Evolutionary conservation across 495 filamentous ascomycete species (phyloP), one percentile per base, ranked within the genome.

Genomic region (Xanthoparmelia taractica): DNA sequence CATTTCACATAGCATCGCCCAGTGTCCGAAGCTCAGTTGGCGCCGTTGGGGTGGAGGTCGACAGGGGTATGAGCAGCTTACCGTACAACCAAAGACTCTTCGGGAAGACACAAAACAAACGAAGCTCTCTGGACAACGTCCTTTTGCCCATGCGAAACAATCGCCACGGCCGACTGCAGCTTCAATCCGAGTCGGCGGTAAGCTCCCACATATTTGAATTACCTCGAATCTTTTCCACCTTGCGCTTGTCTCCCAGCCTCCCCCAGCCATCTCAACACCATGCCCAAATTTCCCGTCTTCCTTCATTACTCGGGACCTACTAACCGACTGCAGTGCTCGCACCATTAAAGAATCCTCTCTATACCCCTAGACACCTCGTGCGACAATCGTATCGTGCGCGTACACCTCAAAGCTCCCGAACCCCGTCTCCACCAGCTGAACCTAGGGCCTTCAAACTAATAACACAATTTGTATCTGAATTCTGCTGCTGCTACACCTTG

Each of bases 251-350:
- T 36, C 34, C 40, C 40, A 8, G 8, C 58, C 52, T 45, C 63
- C 33, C 57, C 60, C 56, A 63, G 50, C 66, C 58, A 57, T 50
- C 58, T 48, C 66, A 56, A 63, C 66, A 60, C 40, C 48, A 56
- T 40, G 54, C 38, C 41, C 47, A 25, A 54, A 56, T 43, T 48
- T 59, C 48, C 36, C 31, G n/a, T 62, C 43, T 40, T 57, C 48
- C 38, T 58, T 47, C 57, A 43, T 56, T 54, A 52, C n/a, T 20
- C 54, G 11, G 31, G 34, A 41, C 33, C 33, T 60, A 47, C 63
- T 64, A 54, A 59, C 23, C 43, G 59, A 59, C 48, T 60, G 63
- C 63, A 65, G 59, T 65, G 20, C 33, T 65, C 41, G 60, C 56
- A 65, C 45, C 10, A 54, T 45, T 58, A 57, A 33, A 31, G n/a